A percentile compares a stretch with the other conserved stretches of the same genome.
phyloP scores from a whole-genome alignment of 202 grass and related monocot species.

The Hordeum pubiflorum region DNA sequence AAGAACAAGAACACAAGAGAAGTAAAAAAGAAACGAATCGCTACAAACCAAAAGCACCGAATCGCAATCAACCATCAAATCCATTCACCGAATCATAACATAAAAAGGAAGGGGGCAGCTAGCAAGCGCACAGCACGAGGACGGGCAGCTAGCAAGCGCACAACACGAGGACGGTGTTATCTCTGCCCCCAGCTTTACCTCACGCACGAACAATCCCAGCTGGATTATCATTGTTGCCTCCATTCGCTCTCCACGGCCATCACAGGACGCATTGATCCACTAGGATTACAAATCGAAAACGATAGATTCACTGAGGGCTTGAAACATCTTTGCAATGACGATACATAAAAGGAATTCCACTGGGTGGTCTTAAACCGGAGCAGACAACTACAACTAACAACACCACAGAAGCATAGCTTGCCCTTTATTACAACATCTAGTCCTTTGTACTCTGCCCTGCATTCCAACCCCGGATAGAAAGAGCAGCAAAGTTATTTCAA shows the following conservation, averaged over 20 bases:
- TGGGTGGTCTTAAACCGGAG: background rate
- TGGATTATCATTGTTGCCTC: too few relatives aligned
- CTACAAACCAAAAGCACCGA: too few relatives aligned
- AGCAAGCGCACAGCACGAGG: too few relatives aligned
- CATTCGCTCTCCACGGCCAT: background rate
- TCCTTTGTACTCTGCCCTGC: background rate
- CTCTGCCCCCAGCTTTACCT: too few relatives aligned
- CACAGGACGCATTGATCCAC: background rate
- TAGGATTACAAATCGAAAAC: background rate
- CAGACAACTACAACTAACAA: background rate
- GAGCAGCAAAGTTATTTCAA: background rate
- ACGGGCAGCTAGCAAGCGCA: too few relatives aligned
- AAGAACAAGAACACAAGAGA: background rate
- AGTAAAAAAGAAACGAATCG: too few relatives aligned
- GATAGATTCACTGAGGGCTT: background rate
- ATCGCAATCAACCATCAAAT: too few relatives aligned
- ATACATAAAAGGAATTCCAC: background rate
- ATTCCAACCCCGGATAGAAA: background rate
- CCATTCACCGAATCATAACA: too few relatives aligned
- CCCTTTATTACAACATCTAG: background rate
- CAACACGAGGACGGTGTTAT: too few relatives aligned
- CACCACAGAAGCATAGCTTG: background rate
- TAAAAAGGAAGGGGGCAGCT: too few relatives aligned
- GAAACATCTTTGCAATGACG: background rate
- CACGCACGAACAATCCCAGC: too few relatives aligned